Percentiles rank a stretch among this genome's conserved stretches.
phyloP scores from a whole-genome alignment of 805 yeast species.

The Clavispora phyllophila region DNA sequence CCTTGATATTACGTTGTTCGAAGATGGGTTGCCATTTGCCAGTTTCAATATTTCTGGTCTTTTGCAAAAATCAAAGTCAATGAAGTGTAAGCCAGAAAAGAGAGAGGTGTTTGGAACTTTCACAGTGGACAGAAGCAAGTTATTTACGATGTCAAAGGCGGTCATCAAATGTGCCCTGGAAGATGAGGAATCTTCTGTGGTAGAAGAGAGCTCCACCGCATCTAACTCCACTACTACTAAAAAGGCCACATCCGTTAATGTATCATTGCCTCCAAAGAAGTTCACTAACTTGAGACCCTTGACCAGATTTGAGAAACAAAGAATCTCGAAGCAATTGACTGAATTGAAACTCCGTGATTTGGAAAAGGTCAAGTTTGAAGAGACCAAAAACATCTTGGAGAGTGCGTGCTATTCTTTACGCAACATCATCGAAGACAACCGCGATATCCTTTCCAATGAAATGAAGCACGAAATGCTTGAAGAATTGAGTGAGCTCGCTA shows the following conservation, averaged over 20 bases:
- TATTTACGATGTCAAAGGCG: slow-evolving; percentile 43
- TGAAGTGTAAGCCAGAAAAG: slow-evolving; percentile 36
- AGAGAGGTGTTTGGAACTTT: slow-evolving; percentile 38
- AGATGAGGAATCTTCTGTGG: slow-evolving; percentile 8
- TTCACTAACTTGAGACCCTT: slow-evolving; percentile 35
- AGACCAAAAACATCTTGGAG: slow-evolving; percentile 66
- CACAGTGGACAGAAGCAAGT: slow-evolving; percentile 42
- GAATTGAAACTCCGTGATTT: slow-evolving; percentile 52
- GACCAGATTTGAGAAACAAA: slow-evolving; percentile 35
- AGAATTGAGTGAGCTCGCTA: slow-evolving; percentile 25
- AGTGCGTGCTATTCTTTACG: slow-evolving; percentile 67
- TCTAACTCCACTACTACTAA: slow-evolving; percentile 12
- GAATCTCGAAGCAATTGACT: slow-evolving; percentile 44
- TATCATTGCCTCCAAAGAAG: slow-evolving; percentile 42
- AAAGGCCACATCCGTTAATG: slow-evolving; percentile 18
- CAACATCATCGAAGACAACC: slow-evolving; percentile 50
- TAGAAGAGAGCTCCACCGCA: slow-evolving; percentile 3
- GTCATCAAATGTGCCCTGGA: slow-evolving; percentile 40
- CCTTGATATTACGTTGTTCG: slow-evolving; percentile 28
- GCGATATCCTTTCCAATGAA: slow-evolving; percentile 30
- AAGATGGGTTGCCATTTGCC: slow-evolving; percentile 33
- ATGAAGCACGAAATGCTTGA: slow-evolving; percentile 38
- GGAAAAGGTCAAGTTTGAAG: slow-evolving; percentile 49
- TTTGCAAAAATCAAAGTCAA: slow-evolving; percentile 22
- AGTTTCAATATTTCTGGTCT: slow-evolving; percentile 23